Evolutionary conservation across 2,329 filamentous ascomycete species (phyloP).

Genomic region (Cercospora beticola): DNA sequence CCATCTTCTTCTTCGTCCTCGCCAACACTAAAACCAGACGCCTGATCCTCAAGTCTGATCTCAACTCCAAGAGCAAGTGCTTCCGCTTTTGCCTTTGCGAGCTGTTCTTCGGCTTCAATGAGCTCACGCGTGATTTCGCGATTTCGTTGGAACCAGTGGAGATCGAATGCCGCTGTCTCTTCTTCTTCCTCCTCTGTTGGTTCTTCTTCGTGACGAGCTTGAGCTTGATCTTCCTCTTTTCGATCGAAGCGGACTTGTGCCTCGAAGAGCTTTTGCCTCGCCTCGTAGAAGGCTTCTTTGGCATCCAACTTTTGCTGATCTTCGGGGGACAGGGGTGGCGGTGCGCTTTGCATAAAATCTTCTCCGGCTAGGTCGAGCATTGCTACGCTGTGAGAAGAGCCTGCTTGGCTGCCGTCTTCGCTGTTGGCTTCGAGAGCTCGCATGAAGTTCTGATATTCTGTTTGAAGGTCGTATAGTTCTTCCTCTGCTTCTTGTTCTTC

Average conservation of each 20-base stretch:
- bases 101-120: slow-evolving; percentile 21
- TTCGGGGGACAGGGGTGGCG: background rate
- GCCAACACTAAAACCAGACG: background rate
- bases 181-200: no score
- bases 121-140: slow-evolving; percentile 12
- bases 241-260: background rate
- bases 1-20: background rate
- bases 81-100: slow-evolving; percentile 6
- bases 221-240: background rate
- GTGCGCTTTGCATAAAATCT: background rate
- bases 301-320: background rate
- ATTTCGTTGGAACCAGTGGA: slow-evolving; percentile 16
- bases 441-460: background rate
- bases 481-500: no score
- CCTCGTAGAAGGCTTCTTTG: background rate
- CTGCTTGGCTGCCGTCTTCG: background rate
- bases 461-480: no score
- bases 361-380: background rate
- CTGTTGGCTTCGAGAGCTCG: background rate
- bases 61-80: slow-evolving; percentile 11
- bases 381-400: background rate
- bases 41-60: background rate
- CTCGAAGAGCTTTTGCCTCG: background rate
- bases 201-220: background rate
- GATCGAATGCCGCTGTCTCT: slow-evolving; percentile 12